Evolutionary conservation across 2,329 filamentous ascomycete genomes (phyloP), one percentile per base, ranked within the genome.

Genomic region (Penicillium sp.): DNA sequence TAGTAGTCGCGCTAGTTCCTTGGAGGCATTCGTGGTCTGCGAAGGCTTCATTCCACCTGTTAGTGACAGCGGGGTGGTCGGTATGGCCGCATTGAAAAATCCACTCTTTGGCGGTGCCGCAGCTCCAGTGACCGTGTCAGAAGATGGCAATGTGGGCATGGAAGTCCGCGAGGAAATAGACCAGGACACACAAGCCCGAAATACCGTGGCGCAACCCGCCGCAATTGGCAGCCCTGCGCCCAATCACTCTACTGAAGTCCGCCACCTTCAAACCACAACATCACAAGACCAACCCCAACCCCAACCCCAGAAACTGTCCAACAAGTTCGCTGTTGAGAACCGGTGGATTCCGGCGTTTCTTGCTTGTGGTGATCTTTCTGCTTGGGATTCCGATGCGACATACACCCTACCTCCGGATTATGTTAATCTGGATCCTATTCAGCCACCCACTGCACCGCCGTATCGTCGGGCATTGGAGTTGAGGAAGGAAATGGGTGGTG

Each of bases 21-120:
- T 99, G 21, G 94, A 99, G 74, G 93, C 94, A 0, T 99, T 99
- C 67, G 90, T 99, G 47, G 93, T 99, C 17, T 97, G 94, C 73
- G 84, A 96, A 67, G 90, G 92, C 60, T 99, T 97, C 72, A 93
- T 91, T 4, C 93, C 93, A 0, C 76, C 75, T 1, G 65, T 77
- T 2, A 70, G 77, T 39, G 73, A 77, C 10, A 81, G 83, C 51
- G 82, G 80, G 0, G 71, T 80, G 12, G 74, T 77, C 0, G 81
- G 82, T 49, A 66, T 72, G 61, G 69, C 70, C 5, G 68, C 73
- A 2, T 64, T 76, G 53, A 72, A 73, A 53, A 73, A 72, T 53
- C 75, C 75, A 17, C 58, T 77, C 1, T 77, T 77, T 47, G 75
- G 75, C 13, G 75, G 75, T n/a, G 73, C 72, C 36, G 67, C 68